A percentile compares a stretch with the other conserved stretches of the same genome.
Evolutionary conservation across 306 rosid species (phyloP).

Genomic region (Cicer bijugum): DNA sequence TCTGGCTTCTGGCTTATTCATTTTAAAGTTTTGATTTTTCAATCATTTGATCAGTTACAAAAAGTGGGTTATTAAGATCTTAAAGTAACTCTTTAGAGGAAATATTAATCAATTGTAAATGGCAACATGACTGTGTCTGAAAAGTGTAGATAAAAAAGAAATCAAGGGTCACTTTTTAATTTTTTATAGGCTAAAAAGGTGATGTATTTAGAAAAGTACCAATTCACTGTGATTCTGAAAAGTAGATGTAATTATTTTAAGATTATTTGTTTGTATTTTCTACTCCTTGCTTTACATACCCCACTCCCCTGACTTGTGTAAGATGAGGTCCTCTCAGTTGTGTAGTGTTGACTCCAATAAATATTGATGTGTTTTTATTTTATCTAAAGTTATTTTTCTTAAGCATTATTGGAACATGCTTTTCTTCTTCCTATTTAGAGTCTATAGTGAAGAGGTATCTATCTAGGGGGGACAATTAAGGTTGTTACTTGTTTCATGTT

Average conservation of each 20-base stretch:
- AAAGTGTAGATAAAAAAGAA: constrained; percentile 42
- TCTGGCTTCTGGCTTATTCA: neutral
- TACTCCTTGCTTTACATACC: constrained; percentile 23
- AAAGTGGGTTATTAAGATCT: constrained; percentile 54
- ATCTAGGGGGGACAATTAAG: constrained; percentile 18
- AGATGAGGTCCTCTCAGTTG: neutral
- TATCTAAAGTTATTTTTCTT: neutral
- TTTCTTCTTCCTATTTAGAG: constrained; percentile 6
- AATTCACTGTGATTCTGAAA: constrained; percentile 30
- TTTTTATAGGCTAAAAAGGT: constrained; percentile 37
- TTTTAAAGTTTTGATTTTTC: constrained; percentile 45
- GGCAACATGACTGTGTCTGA: constrained; percentile 31
- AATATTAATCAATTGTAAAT: constrained; percentile 32
- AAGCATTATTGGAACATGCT: neutral
- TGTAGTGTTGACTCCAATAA: constrained; percentile 15
- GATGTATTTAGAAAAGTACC: constrained; percentile 44
- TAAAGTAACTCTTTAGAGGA: neutral
- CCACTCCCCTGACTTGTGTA: constrained; percentile 41
- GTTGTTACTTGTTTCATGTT: constrained; percentile 30
- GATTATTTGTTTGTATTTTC: constrained; percentile 24
- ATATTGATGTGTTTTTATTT: neutral
- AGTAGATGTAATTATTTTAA: constrained; percentile 41
- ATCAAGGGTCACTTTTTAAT: constrained; percentile 39
- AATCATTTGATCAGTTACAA: constrained; percentile 49
- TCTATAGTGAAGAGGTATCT: constrained; percentile 5